A percentile compares a stretch with the other conserved stretches of the same genome.
Evolutionary conservation across 805 yeast genomes (phyloP).

Genomic region (Isabelozyma pseudorhagii): DNA sequence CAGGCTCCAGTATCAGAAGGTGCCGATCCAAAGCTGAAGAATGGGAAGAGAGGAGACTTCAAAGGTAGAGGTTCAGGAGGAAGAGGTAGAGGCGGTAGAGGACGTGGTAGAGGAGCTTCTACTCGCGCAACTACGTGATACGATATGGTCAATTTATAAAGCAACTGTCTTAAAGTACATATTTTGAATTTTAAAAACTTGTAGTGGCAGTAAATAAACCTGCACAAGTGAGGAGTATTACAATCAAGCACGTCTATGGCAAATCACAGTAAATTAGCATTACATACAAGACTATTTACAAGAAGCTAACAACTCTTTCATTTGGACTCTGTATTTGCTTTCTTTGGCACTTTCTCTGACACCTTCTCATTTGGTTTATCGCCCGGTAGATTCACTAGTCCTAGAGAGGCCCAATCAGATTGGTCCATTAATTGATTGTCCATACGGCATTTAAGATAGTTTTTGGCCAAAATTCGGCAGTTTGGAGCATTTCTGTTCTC

Average conservation of each 20-base stretch:
- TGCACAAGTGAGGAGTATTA: background rate
- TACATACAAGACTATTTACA: background rate
- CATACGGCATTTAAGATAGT: slow-evolving; percentile 85
- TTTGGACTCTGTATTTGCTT: background rate
- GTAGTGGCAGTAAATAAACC: no score
- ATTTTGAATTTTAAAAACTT: no score
- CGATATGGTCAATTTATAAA: no score
- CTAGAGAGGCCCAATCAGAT: slow-evolving; percentile 42
- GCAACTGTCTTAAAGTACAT: no score
- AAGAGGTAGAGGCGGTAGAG: slow-evolving; percentile 12
- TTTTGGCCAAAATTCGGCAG: slow-evolving; percentile 80
- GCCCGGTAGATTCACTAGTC: slow-evolving; percentile 40
- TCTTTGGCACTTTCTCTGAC: background rate
- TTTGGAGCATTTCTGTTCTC: slow-evolving; percentile 86
- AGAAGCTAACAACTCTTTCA: background rate
- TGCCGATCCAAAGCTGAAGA: slow-evolving; percentile 9
- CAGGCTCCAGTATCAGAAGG: slow-evolving; percentile 29
- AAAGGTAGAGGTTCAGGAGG: slow-evolving; percentile 14
- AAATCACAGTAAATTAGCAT: background rate
- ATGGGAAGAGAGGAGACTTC: background rate
- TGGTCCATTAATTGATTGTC: slow-evolving; percentile 52
- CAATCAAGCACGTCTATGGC: background rate
- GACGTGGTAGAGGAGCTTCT: slow-evolving; percentile 10
- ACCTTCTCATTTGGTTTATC: slow-evolving; percentile 10
- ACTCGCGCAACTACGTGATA: background rate